Evolutionary conservation across 352 stramenopile species (phyloP).

Genomic region (Achlya hypogyna): DNA sequence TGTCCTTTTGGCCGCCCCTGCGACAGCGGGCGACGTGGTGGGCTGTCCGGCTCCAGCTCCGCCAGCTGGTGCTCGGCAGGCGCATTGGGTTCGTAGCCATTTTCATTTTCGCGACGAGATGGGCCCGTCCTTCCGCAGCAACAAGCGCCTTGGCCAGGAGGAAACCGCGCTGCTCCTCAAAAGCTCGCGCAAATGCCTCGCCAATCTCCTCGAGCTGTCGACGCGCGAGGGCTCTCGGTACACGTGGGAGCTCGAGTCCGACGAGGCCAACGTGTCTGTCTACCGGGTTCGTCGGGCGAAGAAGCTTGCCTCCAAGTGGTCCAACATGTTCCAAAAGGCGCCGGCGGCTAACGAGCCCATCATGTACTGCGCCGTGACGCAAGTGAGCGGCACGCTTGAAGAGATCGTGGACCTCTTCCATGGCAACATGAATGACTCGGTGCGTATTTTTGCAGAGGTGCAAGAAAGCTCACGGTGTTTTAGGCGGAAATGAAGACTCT

Average conservation of each 20-base stretch:
- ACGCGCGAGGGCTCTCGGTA: not conserved
- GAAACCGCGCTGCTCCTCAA: conserved; percentile 1
- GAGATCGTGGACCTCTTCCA: conserved; percentile 3
- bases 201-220: not conserved
- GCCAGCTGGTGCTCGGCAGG: not conserved
- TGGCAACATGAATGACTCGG: conserved; percentile 11
- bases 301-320: conserved; percentile 67
- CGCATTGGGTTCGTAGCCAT: not conserved
- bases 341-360: conserved; percentile 74
- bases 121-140: not conserved
- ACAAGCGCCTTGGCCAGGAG: not conserved
- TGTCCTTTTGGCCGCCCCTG: too few relatives aligned
- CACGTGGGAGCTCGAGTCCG: conserved; percentile 1
- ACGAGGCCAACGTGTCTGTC: not conserved
- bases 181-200: conserved; percentile 2
- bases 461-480: not conserved
- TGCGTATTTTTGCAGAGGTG: not conserved
- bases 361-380: conserved; percentile 62
- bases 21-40: too few relatives aligned
- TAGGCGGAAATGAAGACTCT: not conserved
- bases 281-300: not conserved
- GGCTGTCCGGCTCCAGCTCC: too few relatives aligned
- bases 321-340: conserved; percentile 71
- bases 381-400: conserved; percentile 62
- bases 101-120: not conserved